Evolutionary conservation across 108 stramenopile species (phyloP), one percentile per base, ranked within the genome.

Genomic region (Fragilaria crotonensis): DNA sequence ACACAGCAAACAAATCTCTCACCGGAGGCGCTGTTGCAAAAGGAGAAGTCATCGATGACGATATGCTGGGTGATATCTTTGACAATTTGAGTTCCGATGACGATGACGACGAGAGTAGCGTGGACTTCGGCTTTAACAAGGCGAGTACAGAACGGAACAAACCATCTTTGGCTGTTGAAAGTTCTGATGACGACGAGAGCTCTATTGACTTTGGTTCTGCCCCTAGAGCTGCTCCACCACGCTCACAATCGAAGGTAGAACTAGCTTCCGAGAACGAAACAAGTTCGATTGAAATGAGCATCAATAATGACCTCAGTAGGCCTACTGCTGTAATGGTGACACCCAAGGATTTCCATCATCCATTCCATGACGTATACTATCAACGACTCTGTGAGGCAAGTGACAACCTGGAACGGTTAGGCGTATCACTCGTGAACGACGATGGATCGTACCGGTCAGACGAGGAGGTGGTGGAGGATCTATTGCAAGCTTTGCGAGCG

Each of bases 361-460:
- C n/a, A n/a, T n/a, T n/a, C n/a, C n/a, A n/a, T n/a, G n/a, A n/a
- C n/a, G n/a, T n/a, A n/a, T n/a, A n/a, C n/a, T n/a, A n/a, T n/a
- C n/a, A n/a, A 7, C 36, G 28, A 21, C 49, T 73, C 2, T 44
- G 62, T 7, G 60, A 69, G 57, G 83, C 78, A 0, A 54, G 68
- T 30, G 25, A 62, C 21, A 54, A 19, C 41, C 54, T 85, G 54
- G 66, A 81, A 25, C 21, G 41, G 19, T 32, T 81, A 17, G 84
- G 78, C 0, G 69, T 81, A 20, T 64, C 67, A 20, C 52, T 85
- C 17, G 78, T 79, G 17, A 73, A 71, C 26, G 60, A 67, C 0
- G 70, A 78, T 48, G 55, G 47, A 51, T 58, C 14, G 29, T 55
- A 21, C 14, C 64, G 72, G 46, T 60, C 70, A 1, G 73, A 80